Percentiles rank a stretch among this genome's conserved stretches.
Evolutionary conservation across 2,329 filamentous ascomycete species (phyloP).

Genomic region (Sporothrix humicola): DNA sequence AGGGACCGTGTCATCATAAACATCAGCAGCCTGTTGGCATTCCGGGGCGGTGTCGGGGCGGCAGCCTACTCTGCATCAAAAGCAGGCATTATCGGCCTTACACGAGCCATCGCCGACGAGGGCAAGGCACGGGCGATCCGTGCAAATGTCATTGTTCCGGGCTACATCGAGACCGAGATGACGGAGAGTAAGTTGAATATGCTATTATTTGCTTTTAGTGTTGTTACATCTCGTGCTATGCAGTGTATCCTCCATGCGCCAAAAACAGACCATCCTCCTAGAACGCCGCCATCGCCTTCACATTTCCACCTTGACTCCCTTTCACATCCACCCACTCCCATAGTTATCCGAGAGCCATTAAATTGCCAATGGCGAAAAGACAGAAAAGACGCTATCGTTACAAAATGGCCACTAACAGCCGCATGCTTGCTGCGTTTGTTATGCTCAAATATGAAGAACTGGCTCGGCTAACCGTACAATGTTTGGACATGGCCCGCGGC

Average conservation of each 20-base stretch:
- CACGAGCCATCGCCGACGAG: constrained; percentile 69
- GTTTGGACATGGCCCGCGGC: not conserved
- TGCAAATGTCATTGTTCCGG: constrained; percentile 81
- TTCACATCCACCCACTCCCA: not conserved
- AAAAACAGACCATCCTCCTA: not conserved
- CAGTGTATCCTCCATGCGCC: not conserved
- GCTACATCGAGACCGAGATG: constrained; percentile 84
- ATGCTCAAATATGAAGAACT: constrained; percentile 1
- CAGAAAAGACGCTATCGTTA: constrained; percentile 12
- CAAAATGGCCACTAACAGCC: constrained; percentile 3
- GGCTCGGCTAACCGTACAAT: constrained; percentile 30
- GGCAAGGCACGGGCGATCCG: constrained; percentile 66
- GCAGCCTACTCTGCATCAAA: constrained; percentile 80
- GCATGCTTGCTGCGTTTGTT: not conserved
- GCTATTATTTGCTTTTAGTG: not conserved
- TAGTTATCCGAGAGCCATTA: not conserved
- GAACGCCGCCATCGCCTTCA: not conserved
- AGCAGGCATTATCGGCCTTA: constrained; percentile 76
- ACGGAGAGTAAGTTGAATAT: constrained; percentile 64
- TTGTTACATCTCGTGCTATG: not conserved
- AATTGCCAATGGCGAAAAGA: not conserved
- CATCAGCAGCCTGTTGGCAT: constrained; percentile 75
- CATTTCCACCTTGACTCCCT: not conserved
- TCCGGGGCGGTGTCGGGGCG: constrained; percentile 70
- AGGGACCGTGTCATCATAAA: constrained; percentile 73